Evolutionary conservation across 306 rosid species (phyloP), one percentile per base, ranked within the genome.

Genomic region (Adenanthera pavonina): DNA sequence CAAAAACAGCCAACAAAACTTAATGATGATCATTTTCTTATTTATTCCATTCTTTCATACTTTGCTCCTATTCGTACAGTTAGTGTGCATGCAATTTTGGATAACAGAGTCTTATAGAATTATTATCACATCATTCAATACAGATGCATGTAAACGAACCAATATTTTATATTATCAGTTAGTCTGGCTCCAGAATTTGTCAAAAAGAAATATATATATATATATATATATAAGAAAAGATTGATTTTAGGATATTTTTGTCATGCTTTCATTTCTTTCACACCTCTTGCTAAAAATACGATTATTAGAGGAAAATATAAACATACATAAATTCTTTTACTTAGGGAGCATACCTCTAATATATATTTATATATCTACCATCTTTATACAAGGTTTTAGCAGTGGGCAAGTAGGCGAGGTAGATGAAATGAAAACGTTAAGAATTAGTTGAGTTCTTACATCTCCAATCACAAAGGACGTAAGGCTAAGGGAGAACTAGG

Each of bases 91-190:
- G 77, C 77, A 56, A 8, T 56, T 3, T 20, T 74, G 20, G 78
- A 74, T n/a, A 38, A 74, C 36, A 19, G 20, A n/a, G 17, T 56
- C 77, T 36, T 40, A 41, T 15, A 1, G 49, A 41, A 11, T 40
- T 74, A 48, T 78, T 19, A 64, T 81, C 30, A 76, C 36, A 72
- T 82, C 38, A 62, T 75, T 69, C 53, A 70, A 69, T 66, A 70
- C 43, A 36, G 56, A n/a, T n/a, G n/a, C n/a, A 56, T 38, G 6
- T 8, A 38, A 76, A 17, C 38, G 25, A 17, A 43, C 53, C 47
- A 56, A 70, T 48, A 36, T n/a, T 38, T 71, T 52, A 69, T 82
- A 43, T 40, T 62, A 73, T 74, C 30, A 48, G 78, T 74, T 78
- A 61, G n/a, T n/a, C n/a, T n/a, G 36, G 51, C 49, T 78, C 67